Percentiles rank a stretch among this genome's conserved stretches.
phyloP scores from a whole-genome alignment of 148 eudicot species.

The Chenopodium berlandieri region DNA sequence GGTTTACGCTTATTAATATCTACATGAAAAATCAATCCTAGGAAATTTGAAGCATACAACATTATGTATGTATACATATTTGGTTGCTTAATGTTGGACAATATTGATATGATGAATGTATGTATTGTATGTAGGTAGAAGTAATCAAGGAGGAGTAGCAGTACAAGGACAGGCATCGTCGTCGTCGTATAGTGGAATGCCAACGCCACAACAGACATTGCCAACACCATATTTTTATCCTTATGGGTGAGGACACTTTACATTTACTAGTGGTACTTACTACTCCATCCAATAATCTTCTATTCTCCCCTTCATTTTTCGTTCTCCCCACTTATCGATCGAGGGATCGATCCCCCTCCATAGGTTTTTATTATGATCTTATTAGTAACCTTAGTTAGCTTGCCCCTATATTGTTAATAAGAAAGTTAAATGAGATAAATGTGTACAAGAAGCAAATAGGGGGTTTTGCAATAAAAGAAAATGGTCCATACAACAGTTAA shows the following conservation, averaged over 20 bases:
- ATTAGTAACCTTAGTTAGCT: neutral
- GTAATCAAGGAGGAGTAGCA: conserved; percentile 43
- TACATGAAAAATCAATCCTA: neutral
- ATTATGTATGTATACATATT: neutral
- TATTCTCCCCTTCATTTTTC: too few species aligned
- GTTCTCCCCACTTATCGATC: neutral
- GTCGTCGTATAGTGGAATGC: conserved; percentile 33
- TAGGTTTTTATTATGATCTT: neutral
- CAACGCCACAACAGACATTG: conserved; percentile 53
- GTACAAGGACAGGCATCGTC: conserved; percentile 34
- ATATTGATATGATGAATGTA: neutral
- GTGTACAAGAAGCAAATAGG: neutral
- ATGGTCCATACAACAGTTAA: conserved; percentile 26
- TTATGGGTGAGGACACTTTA: conserved; percentile 61
- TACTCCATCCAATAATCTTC: neutral
- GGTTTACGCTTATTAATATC: neutral
- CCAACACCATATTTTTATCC: conserved; percentile 64
- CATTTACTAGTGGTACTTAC: conserved; percentile 7
- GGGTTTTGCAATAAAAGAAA: neutral
- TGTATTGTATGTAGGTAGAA: conserved; percentile 43
- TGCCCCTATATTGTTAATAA: neutral
- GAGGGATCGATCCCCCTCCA: neutral
- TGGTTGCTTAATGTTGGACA: conserved; percentile 4
- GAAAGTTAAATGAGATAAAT: neutral
- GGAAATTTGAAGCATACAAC: neutral